These are phyloP conservation scores for Suillus lakei DNA, from an alignment of 768 basidiomycete species.

Conservation along the genomic window DNA sequence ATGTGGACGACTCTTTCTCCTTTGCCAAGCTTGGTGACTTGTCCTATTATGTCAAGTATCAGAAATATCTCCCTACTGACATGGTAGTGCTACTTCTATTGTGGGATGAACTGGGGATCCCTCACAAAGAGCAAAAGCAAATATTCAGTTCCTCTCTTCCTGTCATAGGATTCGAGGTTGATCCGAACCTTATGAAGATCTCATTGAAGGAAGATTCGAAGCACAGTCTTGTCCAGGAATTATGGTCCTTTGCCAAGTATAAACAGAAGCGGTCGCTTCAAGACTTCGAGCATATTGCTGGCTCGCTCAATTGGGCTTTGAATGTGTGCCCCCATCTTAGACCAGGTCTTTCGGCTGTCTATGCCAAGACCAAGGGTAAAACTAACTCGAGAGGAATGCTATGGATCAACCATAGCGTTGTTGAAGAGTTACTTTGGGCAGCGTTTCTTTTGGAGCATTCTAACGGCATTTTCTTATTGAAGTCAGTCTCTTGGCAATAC, in stretches of 20 bases:
- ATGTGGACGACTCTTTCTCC: too few relatives aligned
- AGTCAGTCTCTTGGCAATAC: too few relatives aligned
- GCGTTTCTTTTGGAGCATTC: neutral
- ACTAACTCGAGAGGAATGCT: neutral
- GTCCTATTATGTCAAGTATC: neutral
- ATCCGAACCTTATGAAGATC: slow-evolving; percentile 24
- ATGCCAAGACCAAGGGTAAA: slow-evolving; percentile 38
- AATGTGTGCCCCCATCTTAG: slow-evolving; percentile 43
- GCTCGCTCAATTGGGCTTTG: slow-evolving; percentile 48
- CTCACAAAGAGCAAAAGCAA: slow-evolving; percentile 46
- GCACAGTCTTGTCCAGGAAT: neutral
- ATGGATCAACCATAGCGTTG: neutral
- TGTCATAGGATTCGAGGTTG: slow-evolving; percentile 36
- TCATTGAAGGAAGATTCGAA: neutral
- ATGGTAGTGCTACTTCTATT: slow-evolving; percentile 29
- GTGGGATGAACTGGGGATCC: slow-evolving; percentile 45
- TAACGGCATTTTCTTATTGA: neutral
- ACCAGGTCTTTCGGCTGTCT: slow-evolving; percentile 37
- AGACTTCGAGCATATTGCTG: slow-evolving; percentile 33
- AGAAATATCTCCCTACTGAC: neutral
- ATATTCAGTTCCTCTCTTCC: slow-evolving; percentile 32
- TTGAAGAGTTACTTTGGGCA: neutral
- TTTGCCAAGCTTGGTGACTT: too few relatives aligned
- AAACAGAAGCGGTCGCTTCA: slow-evolving; percentile 7
- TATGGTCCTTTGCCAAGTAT: neutral